These are phyloP conservation scores for Puccinia coronata DNA, from an alignment of 1,284 basidiomycete species.

Conservation along the genomic window DNA sequence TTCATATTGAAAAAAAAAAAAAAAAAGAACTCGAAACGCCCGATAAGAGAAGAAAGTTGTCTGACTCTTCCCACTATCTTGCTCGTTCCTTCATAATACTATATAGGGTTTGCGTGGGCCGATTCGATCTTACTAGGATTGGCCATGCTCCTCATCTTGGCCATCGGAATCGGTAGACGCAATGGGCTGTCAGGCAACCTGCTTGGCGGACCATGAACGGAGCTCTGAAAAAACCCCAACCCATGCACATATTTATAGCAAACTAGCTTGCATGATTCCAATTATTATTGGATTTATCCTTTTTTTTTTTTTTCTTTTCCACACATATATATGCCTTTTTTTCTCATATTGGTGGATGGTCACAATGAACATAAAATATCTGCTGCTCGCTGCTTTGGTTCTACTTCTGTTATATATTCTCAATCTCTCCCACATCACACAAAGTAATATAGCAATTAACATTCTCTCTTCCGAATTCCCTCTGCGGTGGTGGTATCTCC, in stretches of 20 bases:
- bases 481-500: too few species aligned
- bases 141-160: slow-evolving; percentile 14
- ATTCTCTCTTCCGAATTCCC: not conserved
- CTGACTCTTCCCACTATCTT: not conserved
- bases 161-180: slow-evolving; percentile 26
- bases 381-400: too few species aligned
- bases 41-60: too few species aligned
- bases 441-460: not conserved
- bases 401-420: too few species aligned
- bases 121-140: slow-evolving; percentile 39
- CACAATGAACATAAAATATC: too few species aligned
- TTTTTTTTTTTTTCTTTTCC: not conserved
- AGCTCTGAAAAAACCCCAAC: not conserved
- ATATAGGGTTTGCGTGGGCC: slow-evolving; percentile 41
- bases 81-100: too few species aligned
- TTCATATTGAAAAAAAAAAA: too few species aligned
- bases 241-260: not conserved
- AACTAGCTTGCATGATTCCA: not conserved
- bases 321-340: too few species aligned
- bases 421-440: too few species aligned
- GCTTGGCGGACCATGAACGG: slow-evolving; percentile 29
- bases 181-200: slow-evolving; percentile 34
- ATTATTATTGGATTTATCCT: not conserved
- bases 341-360: too few species aligned
- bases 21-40: too few species aligned